Conservation (phyloP, 495 filamentous ascomycete species). For the Penicillium herquei region DNA sequence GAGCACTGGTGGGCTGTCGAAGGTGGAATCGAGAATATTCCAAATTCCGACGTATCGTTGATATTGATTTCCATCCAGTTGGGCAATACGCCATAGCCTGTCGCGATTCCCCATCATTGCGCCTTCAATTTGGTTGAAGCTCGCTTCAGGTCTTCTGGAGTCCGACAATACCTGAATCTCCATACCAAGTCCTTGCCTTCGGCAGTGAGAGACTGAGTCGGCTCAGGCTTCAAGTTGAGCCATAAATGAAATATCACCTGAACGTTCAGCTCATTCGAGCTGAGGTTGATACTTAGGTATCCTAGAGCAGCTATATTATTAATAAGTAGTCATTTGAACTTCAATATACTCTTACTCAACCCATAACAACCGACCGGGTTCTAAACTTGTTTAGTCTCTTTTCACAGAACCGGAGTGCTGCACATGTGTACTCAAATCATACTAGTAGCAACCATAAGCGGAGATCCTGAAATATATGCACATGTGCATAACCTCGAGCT, state of each 20-base stretch:
- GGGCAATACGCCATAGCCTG: slow-evolving; percentile 81
- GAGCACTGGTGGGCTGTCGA: slow-evolving; percentile 85
- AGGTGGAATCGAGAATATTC: slow-evolving; percentile 84
- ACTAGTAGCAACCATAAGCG: no score
- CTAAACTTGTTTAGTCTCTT: no score
- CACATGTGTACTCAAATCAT: no score
- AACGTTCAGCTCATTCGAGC: slow-evolving; percentile 88
- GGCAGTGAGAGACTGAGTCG: slow-evolving; percentile 78
- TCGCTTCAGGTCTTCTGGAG: slow-evolving; percentile 85
- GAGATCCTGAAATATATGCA: no score
- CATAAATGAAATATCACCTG: no score
- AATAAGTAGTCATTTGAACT: no score
- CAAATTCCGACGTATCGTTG: slow-evolving; percentile 94
- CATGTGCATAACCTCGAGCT: no score
- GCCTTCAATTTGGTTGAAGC: slow-evolving; percentile 92
- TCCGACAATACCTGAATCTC: slow-evolving; percentile 93
- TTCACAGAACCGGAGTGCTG: no score
- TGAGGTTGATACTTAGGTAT: no score
- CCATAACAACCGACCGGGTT: no score
- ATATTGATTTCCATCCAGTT: slow-evolving; percentile 98
- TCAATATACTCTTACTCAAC: no score
- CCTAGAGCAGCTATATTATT: no score
- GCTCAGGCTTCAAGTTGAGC: slow-evolving; percentile 93
- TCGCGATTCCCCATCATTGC: slow-evolving; percentile 76
- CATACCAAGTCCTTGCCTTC: slow-evolving; percentile 95